Base-by-base conservation (phyloP, 2,329 filamentous ascomycete species). In the Colletotrichum sp. region DNA sequence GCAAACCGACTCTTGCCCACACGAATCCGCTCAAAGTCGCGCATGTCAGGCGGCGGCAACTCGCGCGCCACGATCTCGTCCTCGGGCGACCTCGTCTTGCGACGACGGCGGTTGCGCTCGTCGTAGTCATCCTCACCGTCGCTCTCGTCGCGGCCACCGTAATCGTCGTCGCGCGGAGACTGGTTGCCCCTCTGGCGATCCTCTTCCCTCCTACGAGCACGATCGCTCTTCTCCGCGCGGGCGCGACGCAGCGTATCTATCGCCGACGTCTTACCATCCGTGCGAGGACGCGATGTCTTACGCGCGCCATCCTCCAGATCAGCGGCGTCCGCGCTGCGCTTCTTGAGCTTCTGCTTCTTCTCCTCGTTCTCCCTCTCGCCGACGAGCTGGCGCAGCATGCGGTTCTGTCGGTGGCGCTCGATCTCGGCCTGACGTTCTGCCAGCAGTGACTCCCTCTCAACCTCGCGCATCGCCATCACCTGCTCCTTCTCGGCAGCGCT, bases 391-490 rank as follows among this genome's bases (percentile, higher is more conserved):
- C 94, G 94, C 66, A 98, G 90, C 77, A 96, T 92, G 64, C 93
- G 90, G 81, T 97, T 95, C 85, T 98, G 96, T 75, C 94, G 91
- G 79, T 94, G 93, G 68, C 93, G 93, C 81, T 97, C 94, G 73
- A 96, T 93, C 83, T 97, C 93, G 80, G 95, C 92, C 43, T 94
- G 93, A 78, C 97, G 95, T 79, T 98, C 95, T 24, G 96, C 96
- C 8, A 99, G 91, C 60, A 98, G 93, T 82, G 95, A 92, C 84
- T 99, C 97, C 77, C 96, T 94, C 82, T 98, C 93, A 67, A 98
- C 93, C 86, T 98, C 96, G 34, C 96, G 93, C 90, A 98, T 92
- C 72, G 89, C 91, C 90, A 97, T 93, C 77, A 99, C 97, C 67
- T 94, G 89, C 9, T 90, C 90, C 84, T 95, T 96, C 82, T 97